phyloP scores from a whole-genome alignment of 164 flowering plant species.

The Pachysandra terminalis region DNA sequence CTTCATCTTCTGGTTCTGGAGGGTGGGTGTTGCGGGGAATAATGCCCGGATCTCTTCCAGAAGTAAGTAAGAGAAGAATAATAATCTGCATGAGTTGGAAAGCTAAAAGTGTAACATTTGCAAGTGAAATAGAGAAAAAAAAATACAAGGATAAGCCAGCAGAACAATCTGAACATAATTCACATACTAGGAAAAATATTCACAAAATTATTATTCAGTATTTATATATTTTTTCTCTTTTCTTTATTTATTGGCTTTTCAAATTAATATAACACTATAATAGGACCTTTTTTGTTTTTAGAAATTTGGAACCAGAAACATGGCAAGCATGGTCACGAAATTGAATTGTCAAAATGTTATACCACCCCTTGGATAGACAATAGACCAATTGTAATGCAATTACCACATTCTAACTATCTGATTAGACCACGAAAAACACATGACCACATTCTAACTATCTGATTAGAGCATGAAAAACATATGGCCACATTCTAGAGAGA shows the following conservation, averaged over 20 bases:
- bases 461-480: too few species aligned
- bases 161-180: too few species aligned
- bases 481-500: too few species aligned
- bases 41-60: constrained; percentile 69
- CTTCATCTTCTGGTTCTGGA: constrained; percentile 40
- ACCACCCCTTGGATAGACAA: background rate
- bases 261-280: background rate
- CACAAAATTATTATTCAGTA: background rate
- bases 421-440: too few species aligned
- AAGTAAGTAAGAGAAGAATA: constrained; percentile 47
- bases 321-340: background rate
- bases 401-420: background rate
- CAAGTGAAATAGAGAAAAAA: background rate
- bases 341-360: background rate
- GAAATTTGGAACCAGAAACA: too few species aligned
- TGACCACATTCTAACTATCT: background rate
- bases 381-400: background rate
- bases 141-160: too few species aligned
- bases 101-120: constrained; percentile 3
- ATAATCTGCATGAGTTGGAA: constrained; percentile 31
- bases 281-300: background rate
- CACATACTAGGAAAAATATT: too few species aligned
- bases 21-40: constrained; percentile 59
- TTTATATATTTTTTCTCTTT: background rate
- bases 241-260: background rate